These are phyloP conservation scores for Barbarea vulgaris DNA, from an alignment of 345 rosid species.

Conservation along the genomic window DNA sequence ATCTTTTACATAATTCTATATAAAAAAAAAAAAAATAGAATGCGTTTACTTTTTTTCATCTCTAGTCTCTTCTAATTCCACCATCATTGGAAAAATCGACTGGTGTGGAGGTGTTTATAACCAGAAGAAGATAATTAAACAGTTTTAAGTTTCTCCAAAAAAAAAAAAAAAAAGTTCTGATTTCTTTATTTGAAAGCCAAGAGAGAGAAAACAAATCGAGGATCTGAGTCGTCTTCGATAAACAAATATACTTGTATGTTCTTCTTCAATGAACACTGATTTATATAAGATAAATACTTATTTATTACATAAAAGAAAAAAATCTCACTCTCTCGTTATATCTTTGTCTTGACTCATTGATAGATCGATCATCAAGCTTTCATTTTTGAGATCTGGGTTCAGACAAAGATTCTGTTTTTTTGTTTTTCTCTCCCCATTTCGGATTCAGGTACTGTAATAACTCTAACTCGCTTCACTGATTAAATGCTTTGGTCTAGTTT, in stretches of 20 bases:
- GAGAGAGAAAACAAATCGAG: constrained; percentile 46
- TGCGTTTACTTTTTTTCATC: not conserved
- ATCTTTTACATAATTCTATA: not conserved
- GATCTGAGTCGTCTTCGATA: constrained; percentile 32
- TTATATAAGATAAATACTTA: not conserved
- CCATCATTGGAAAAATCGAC: constrained; percentile 25
- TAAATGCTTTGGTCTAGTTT: constrained; percentile 30
- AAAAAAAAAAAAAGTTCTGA: not conserved
- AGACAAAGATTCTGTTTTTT: constrained; percentile 37
- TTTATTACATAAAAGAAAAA: not conserved
- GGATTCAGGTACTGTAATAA: constrained; percentile 38
- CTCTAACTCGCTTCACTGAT: constrained; percentile 15
- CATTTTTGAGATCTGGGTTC: constrained; percentile 42
- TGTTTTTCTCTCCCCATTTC: constrained; percentile 3
- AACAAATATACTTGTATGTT: constrained; percentile 26
- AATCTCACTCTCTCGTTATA: not conserved
- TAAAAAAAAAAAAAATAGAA: not conserved
- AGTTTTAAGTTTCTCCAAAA: not conserved
- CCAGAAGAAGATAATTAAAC: not conserved
- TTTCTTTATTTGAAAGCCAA: constrained; percentile 27
- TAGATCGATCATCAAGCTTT: constrained; percentile 31
- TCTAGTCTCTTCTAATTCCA: constrained; percentile 20
- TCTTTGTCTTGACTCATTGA: not conserved
- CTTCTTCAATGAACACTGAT: constrained; percentile 11
- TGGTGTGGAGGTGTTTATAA: not conserved